phyloP scores from a whole-genome alignment of 1,284 basidiomycete genomes.

The Cryptococcus deneoformans region DNA sequence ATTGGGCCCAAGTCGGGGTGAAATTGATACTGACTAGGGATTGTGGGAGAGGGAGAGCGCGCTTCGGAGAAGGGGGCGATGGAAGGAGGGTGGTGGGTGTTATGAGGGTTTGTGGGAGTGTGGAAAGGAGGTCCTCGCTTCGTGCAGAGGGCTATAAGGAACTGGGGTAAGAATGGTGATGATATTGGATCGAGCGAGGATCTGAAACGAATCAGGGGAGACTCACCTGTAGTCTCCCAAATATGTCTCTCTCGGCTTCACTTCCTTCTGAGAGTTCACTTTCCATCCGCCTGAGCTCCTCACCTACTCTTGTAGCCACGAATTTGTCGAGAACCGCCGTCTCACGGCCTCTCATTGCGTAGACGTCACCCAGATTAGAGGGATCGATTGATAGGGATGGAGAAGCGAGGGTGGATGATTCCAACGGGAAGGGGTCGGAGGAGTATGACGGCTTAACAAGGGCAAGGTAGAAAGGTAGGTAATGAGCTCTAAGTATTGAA shows the following conservation, averaged over 20 bases:
- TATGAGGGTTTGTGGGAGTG: conserved; percentile 24
- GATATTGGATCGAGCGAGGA: not conserved
- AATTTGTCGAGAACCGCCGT: conserved; percentile 42
- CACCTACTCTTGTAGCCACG: conserved; percentile 38
- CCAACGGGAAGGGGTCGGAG: conserved; percentile 31
- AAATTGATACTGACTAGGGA: conserved; percentile 26
- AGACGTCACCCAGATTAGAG: conserved; percentile 14
- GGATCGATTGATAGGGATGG: not conserved
- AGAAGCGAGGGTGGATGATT: conserved; percentile 12
- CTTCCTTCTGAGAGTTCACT: conserved; percentile 31
- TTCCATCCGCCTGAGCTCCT: conserved; percentile 35
- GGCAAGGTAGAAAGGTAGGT: conserved; percentile 19
- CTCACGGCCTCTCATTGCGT: conserved; percentile 32
- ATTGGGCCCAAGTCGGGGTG: conserved; percentile 33
- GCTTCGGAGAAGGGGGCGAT: conserved; percentile 1
- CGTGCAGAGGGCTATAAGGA: conserved; percentile 31
- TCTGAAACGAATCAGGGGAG: not conserved
- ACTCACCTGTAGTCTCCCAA: conserved; percentile 33
- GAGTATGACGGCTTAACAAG: conserved; percentile 20
- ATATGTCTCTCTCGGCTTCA: conserved; percentile 31
- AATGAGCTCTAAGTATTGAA: conserved; percentile 28
- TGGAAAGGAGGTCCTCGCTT: conserved; percentile 38
- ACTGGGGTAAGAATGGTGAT: not conserved
- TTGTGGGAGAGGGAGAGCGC: conserved; percentile 28
- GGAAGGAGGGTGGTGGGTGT: conserved; percentile 2